Evolutionary conservation across 345 rosid species (phyloP), one percentile per base, ranked within the genome.

Genomic region (Cardamine occulta): DNA sequence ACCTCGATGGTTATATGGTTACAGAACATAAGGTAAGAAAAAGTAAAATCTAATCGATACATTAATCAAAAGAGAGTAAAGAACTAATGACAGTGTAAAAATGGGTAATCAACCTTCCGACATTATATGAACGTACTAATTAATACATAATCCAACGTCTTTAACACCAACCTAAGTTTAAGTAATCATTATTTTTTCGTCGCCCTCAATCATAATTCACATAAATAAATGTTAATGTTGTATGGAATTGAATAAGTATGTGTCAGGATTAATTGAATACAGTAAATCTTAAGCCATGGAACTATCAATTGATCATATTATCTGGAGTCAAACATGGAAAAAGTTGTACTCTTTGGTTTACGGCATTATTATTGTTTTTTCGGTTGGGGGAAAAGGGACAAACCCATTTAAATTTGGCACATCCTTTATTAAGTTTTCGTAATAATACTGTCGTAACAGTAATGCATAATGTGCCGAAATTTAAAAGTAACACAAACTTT

Each of bases 241-340:
- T 40, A 29, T 53, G 39, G 10, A 9, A 31, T 7, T 64, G 5
- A 12, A 28, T 28, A 73, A 40, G 47, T 12, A 44, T n/a, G 59
- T 57, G 66, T 57, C 51, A 57, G 72, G 39, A 56, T 4, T 48
- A 6, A 32, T 10, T 6, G 48, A 9, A 63, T n/a, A n/a, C n/a
- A n/a, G n/a, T n/a, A 64, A 32, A 23, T 32, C 5, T 14, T 2
- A 24, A 39, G 52, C 23, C 2, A 67, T 58, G 54, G 45, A 48
- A 23, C 48, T 11, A 75, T 28, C 32, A 49, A 24, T 32, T 35
- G 49, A 56, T 8, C 40, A 65, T 49, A 29, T 39, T 23, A 67
- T 58, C 8, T 19, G 56, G 70, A 68, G 74, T 68, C 63, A 75
- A 68, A 75, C 63, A 68, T 75, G 55, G 55, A 68, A 59, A 60